Base-by-base conservation (phyloP, 345 rosid genomes). In the Mallotus nudiflorus region DNA sequence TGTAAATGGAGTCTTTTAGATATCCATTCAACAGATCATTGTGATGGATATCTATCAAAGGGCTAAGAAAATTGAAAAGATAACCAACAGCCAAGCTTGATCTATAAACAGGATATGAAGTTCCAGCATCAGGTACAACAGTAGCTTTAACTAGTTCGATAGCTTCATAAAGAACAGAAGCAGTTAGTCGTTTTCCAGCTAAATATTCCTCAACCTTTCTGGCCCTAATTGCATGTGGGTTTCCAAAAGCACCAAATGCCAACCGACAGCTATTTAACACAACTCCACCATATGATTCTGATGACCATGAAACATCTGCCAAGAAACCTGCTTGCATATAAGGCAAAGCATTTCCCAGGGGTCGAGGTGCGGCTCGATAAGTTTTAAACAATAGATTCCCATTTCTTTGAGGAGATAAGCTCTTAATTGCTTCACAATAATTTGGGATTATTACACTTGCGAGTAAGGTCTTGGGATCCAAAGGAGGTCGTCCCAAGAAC, bases 191-290 rank as follows among this genome's bases (percentile, higher is more conserved):
- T 67, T 87, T 90, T 48, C 92, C 91, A 29, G 74, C 77, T 57
- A 94, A 58, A 80, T 82, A 74, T 49, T 77, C 79, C 81, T 94
- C 98, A 16, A 84, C 86, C 64, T 75, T 75, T 65, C 69, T 83
- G 56, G 88, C 95, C 69, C 97, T 81, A 39, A 87, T 81, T 3
- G 95, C 86, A 80, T 86, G 95, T 72, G 80, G 78, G 27, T 86
- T 85, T 15, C 98, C 97, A 75, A 69, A 89, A 46, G 96, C 90
- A 63, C 98, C 97, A 79, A 94, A 88, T 51, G 94, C 89, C 75
- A 94, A 65, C 19, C 16, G 68, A 73, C 96, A 94, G 63, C 64
- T 80, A 40, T 81, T 79, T 52, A 94, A 44, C 69, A 51, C 42
- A 45, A 82, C 63, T 54, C 76, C 82, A 73, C 76, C 70, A 71